These are phyloP conservation scores for Trichophyton mentagrophytes DNA, from an alignment of 2,329 filamentous ascomycete genomes.

Conservation along the genomic window DNA sequence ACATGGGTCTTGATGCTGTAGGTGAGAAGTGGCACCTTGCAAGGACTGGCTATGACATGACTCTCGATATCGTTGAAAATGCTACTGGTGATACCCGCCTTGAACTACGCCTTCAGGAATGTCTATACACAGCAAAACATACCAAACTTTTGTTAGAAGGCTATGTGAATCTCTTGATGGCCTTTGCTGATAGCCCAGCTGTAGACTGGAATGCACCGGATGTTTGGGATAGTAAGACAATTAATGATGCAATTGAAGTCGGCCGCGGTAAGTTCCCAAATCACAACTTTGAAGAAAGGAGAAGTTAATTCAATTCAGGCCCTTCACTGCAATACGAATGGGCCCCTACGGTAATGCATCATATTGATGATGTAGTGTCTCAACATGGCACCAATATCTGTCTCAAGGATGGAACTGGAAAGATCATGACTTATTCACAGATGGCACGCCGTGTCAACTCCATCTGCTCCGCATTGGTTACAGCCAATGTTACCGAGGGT, in stretches of 20 bases:
- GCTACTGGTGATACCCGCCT: slow-evolving; percentile 10
- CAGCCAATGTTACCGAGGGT: slow-evolving; percentile 11
- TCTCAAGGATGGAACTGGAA: slow-evolving; percentile 19
- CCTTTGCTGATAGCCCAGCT: slow-evolving; percentile 1
- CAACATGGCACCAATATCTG: slow-evolving; percentile 16
- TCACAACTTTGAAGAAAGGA: background rate
- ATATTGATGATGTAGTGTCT: slow-evolving; percentile 25
- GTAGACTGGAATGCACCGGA: background rate
- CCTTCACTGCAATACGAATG: slow-evolving; percentile 3
- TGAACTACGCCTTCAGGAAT: slow-evolving; percentile 18
- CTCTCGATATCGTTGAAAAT: slow-evolving; percentile 29
- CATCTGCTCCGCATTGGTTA: slow-evolving; percentile 24
- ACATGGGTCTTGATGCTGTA: background rate
- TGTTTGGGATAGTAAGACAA: background rate
- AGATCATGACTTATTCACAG: slow-evolving; percentile 25
- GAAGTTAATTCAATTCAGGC: background rate
- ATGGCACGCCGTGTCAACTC: slow-evolving; percentile 23
- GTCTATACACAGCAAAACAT: slow-evolving; percentile 20
- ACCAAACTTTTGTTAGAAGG: slow-evolving; percentile 17
- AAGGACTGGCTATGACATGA: slow-evolving; percentile 22
- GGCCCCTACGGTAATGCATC: slow-evolving; percentile 22
- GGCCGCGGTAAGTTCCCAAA: background rate
- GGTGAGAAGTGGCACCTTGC: slow-evolving; percentile 10
- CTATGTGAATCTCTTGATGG: slow-evolving; percentile 14
- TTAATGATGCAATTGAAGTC: background rate